Evolutionary conservation across 2,329 filamentous ascomycete species (phyloP).

Genomic region (Ascochyta lentis): DNA sequence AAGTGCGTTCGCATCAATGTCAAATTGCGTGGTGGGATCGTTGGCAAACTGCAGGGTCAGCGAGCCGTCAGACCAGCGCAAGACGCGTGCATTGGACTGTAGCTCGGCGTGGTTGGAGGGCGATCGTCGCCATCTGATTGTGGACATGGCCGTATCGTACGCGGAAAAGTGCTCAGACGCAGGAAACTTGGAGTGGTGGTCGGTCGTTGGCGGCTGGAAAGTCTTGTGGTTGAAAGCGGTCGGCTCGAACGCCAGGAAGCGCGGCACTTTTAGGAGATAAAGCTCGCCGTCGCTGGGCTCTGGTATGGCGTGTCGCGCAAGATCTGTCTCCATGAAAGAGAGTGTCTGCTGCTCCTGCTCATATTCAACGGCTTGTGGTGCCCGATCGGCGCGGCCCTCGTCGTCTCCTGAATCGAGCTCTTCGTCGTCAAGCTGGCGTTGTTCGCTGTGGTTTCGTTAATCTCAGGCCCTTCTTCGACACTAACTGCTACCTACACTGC

Average conservation of each 20-base stretch:
- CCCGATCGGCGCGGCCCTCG: constrained; percentile 67
- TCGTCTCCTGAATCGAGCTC: constrained; percentile 69
- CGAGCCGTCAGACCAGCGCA: constrained; percentile 81
- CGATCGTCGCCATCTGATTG: constrained; percentile 73
- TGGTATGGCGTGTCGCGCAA: constrained; percentile 73
- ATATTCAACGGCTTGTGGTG: constrained; percentile 55
- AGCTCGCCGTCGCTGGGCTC: constrained; percentile 75
- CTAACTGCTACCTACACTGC: constrained; percentile 36
- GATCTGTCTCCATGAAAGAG: constrained; percentile 66
- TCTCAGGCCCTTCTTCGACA: constrained; percentile 21
- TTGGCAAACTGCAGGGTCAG: constrained; percentile 77
- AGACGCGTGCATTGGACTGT: constrained; percentile 76
- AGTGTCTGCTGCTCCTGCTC: constrained; percentile 63
- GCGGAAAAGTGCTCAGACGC: constrained; percentile 61
- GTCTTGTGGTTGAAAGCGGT: constrained; percentile 69
- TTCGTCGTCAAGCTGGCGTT: constrained; percentile 65
- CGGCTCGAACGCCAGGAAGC: constrained; percentile 74
- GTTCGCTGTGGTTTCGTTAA: constrained; percentile 31
- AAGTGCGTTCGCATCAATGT: constrained; percentile 73
- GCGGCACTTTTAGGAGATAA: constrained; percentile 73
- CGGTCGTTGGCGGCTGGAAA: constrained; percentile 69
- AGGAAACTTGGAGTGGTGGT: constrained; percentile 58
- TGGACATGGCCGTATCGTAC: constrained; percentile 69
- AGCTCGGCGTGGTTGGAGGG: constrained; percentile 68
- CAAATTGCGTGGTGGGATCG: constrained; percentile 72